phyloP scores from a whole-genome alignment of 176 grass and related monocot species.

The Carex cristatella region DNA sequence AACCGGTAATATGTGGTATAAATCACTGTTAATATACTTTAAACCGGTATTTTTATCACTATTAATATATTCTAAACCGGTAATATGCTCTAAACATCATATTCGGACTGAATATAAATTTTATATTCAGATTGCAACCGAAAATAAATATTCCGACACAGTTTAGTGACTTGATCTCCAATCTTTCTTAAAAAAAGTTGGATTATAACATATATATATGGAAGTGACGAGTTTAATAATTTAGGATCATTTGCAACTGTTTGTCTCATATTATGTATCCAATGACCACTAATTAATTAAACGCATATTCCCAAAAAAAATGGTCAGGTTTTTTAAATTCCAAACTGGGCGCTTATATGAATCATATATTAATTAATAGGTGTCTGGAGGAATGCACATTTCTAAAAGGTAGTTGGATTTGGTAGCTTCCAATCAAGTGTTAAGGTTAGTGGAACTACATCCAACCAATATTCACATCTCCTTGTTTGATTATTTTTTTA shows the following conservation, averaged over 20 bases:
- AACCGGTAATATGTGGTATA: too few species aligned
- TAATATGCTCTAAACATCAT: too few species aligned
- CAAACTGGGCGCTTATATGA: background rate
- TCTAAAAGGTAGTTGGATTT: background rate
- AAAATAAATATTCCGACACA: too few species aligned
- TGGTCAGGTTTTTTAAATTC: background rate
- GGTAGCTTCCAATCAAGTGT: background rate
- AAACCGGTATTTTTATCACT: too few species aligned
- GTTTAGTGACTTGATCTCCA: too few species aligned
- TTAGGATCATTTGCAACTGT: background rate
- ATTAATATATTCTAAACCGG: too few species aligned
- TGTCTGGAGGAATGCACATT: background rate
- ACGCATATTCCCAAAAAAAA: background rate
- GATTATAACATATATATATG: too few species aligned
- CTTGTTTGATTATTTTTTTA: background rate
- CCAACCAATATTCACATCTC: background rate
- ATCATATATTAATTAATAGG: background rate
- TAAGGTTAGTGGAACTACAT: slow-evolving; percentile 1
- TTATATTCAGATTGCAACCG: too few species aligned
- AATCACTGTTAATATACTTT: too few species aligned
- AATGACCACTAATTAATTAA: background rate
- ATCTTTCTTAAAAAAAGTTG: too few species aligned
- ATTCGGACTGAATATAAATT: too few species aligned
- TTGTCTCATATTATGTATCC: background rate
- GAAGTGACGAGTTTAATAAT: background rate